phyloP scores from a whole-genome alignment of 73 alveolate genomes.

The Paramecium pentaurelia region DNA sequence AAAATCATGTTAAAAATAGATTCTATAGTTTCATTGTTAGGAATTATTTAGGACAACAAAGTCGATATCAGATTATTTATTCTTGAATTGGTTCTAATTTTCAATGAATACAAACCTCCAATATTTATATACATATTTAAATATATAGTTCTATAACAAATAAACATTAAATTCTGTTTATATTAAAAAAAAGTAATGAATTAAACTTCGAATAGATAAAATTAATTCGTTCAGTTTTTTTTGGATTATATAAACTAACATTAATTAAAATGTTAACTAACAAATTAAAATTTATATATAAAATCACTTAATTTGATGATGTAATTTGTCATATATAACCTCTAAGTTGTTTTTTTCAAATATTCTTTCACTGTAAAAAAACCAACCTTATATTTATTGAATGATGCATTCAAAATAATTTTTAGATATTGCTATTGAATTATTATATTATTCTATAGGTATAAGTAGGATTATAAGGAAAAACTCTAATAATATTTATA shows the following conservation, averaged over 20 bases:
- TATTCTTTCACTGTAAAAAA: no score
- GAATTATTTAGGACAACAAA: not conserved
- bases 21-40: not conserved
- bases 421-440: no score
- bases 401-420: no score
- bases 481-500: no score
- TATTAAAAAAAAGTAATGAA: no score
- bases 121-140: not conserved
- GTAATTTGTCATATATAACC: no score
- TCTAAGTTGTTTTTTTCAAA: not conserved
- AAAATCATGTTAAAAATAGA: constrained; percentile 31
- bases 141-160: not conserved
- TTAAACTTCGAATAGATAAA: not conserved
- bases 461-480: no score
- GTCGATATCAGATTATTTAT: not conserved
- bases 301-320: no score
- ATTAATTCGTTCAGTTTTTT: not conserved
- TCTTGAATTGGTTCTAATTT: not conserved
- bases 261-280: not conserved
- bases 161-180: not conserved
- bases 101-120: not conserved
- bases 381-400: no score
- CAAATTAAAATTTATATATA: not conserved
- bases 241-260: not conserved
- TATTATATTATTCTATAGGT: no score